Conservation (phyloP, 805 yeast species). For the Ogataea kodamae region DNA sequence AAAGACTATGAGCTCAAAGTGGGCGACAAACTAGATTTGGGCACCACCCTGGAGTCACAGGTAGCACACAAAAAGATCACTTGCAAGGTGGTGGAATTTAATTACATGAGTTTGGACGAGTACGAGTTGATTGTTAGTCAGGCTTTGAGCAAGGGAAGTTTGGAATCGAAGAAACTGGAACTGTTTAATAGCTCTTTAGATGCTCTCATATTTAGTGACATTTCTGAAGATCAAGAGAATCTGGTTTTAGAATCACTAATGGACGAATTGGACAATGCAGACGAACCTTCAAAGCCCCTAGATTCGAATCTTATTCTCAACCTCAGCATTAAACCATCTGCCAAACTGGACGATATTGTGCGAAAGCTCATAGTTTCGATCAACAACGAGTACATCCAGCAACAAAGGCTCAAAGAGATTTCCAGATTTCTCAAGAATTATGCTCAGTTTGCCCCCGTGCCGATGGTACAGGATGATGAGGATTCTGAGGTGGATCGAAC, state of each 20-base stretch:
- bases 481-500: slow-evolving; percentile 20
- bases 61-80: slow-evolving; percentile 81
- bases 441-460: slow-evolving; percentile 22
- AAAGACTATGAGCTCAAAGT: slow-evolving; percentile 61
- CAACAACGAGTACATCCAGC: slow-evolving; percentile 57
- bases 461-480: slow-evolving; percentile 3
- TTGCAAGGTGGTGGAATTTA: slow-evolving; percentile 73
- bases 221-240: slow-evolving; percentile 33
- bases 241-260: slow-evolving; percentile 25
- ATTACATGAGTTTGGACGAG: slow-evolving; percentile 45
- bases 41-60: slow-evolving; percentile 76
- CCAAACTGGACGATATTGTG: slow-evolving; percentile 53
- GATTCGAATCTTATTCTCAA: slow-evolving; percentile 51
- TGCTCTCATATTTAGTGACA: slow-evolving; percentile 36
- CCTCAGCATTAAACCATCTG: slow-evolving; percentile 55
- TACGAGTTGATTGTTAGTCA: slow-evolving; percentile 26
- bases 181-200: slow-evolving; percentile 35
- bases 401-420: slow-evolving; percentile 50
- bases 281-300: slow-evolving; percentile 33
- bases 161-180: slow-evolving; percentile 28
- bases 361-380: slow-evolving; percentile 52
- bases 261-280: slow-evolving; percentile 17
- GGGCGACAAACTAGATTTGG: slow-evolving; percentile 90
- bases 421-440: slow-evolving; percentile 54
- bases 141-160: slow-evolving; percentile 26